phyloP scores from a whole-genome alignment of 2,329 filamentous ascomycete species.

The Tolypocladium tundrense region DNA sequence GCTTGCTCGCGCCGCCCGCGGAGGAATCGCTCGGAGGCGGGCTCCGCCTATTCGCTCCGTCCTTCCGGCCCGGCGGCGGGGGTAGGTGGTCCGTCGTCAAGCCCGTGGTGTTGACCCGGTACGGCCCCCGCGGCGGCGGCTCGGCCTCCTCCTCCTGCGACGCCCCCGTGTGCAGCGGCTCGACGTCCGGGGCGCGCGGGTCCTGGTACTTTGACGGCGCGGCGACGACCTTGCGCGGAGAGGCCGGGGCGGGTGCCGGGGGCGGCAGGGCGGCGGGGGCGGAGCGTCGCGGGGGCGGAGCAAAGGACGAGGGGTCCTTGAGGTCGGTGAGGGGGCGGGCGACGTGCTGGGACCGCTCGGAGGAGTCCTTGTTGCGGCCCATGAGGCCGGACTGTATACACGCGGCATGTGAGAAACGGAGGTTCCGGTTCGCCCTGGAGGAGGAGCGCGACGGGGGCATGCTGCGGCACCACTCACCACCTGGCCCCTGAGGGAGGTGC shows the following conservation, averaged over 20 bases:
- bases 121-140: conserved; percentile 50
- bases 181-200: conserved; percentile 11
- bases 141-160: conserved; percentile 18
- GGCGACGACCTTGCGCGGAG: conserved; percentile 15
- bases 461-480: conserved; percentile 27
- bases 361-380: conserved; percentile 26
- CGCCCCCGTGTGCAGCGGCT: conserved; percentile 5
- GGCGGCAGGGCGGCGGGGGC: conserved; percentile 23
- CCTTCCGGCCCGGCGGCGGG: conserved; percentile 52
- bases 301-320: conserved; percentile 68
- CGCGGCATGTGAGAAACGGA: not conserved
- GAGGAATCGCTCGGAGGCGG: conserved; percentile 19
- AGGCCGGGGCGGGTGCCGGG: conserved; percentile 10
- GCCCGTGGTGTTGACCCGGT: conserved; percentile 60
- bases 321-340: conserved; percentile 57
- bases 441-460: not conserved
- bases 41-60: conserved; percentile 24
- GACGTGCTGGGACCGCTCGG: conserved; percentile 21
- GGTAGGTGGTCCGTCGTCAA: conserved; percentile 59
- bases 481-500: conserved; percentile 22
- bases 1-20: not conserved
- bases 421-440: no score
- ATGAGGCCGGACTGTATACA: conserved; percentile 33
- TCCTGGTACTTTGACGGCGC: conserved; percentile 24
- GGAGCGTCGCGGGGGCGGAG: conserved; percentile 62